Base-by-base conservation (phyloP, 352 stramenopile genomes). In the Globisporangium mamillatum region DNA sequence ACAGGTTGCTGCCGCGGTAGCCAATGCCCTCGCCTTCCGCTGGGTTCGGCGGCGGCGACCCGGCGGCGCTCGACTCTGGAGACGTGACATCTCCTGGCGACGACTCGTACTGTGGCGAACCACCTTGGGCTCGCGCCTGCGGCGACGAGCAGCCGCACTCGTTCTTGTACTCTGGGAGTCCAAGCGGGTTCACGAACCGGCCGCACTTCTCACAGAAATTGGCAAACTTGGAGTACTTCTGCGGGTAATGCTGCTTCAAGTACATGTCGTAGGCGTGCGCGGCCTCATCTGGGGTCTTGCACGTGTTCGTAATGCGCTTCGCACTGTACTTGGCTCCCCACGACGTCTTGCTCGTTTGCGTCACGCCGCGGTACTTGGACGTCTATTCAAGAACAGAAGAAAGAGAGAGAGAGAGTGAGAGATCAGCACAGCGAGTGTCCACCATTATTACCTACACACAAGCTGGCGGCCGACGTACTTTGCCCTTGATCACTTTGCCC, bases 321-420 rank as follows among this genome's bases (percentile, higher is more conserved):
- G 88, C 85, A 52, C 81, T 93, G 80, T 94, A 94, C 74, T 94
- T 94, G 67, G 86, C 86, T n/a, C 87, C 86, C 89, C 87, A 96
- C 36, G 83, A 91, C 18, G 84, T 94, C 73, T 95, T 94, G 67
- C 84, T 96, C 29, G 87, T 94, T 69, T 93, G 85, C 10, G 86
- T 94, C 44, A 96, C 86, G 20, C 86, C 87, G 10, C 86, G 84
- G 60, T 92, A 96, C 74, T 94, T 93, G 77, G 89, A 94, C n/a
- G 87, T 94, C 79, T 93, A 60, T 2, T 56, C 60, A 16, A 9
- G 12, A 57, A 36, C 27, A 25, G 6, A 14, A 59, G 24, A 59
- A 5, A 59, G 1, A 27, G 16, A 59, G 4, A 59, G 20, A 27
- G 2, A 58, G 1, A 25, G 22, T 24, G 25, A 60, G 12, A 60